A percentile compares a stretch with the other conserved stretches of the same genome.
Evolutionary conservation across 2,329 filamentous ascomycete genomes (phyloP).

Genomic region (Grosmannia serpens): DNA sequence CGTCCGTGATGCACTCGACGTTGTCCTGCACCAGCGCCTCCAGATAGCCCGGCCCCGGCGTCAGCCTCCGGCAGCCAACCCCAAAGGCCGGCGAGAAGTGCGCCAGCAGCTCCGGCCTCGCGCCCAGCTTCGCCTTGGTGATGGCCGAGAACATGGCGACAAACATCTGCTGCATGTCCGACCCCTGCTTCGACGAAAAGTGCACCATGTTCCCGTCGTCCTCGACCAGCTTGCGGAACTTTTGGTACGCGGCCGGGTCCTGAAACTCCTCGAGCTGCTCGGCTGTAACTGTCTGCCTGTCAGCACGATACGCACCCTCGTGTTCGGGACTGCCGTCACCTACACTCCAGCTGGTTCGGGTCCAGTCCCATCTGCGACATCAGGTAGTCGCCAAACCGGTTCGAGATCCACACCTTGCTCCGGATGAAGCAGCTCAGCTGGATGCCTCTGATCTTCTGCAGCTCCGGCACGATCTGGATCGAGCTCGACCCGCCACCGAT

Average conservation of each 20-base stretch:
- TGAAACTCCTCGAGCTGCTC: not conserved
- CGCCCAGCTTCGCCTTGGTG: not conserved
- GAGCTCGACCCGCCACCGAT: constrained; percentile 21
- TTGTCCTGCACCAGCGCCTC: constrained; percentile 18
- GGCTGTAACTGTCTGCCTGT: not conserved
- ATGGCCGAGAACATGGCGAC: not conserved
- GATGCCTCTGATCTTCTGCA: constrained; percentile 10
- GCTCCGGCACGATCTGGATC: constrained; percentile 19
- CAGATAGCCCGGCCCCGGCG: constrained; percentile 22
- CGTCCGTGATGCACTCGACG: constrained; percentile 27
- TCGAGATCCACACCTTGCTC: constrained; percentile 13
- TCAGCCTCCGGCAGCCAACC: constrained; percentile 29
- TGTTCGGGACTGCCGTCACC: not conserved
- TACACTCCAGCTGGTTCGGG: constrained; percentile 28
- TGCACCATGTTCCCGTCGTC: not conserved
- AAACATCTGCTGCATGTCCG: not conserved
- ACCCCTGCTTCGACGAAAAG: not conserved
- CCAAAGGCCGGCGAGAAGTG: not conserved
- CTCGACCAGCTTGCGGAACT: not conserved
- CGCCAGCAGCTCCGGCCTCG: not conserved
- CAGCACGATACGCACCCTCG: too few relatives aligned
- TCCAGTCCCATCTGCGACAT: constrained; percentile 21
- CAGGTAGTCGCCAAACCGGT: constrained; percentile 28
- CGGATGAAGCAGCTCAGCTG: constrained; percentile 9
- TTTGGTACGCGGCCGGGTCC: not conserved